These are phyloP conservation scores for Hermanozyma aechmeae DNA, from an alignment of 805 yeast genomes.

Conservation along the genomic window DNA sequence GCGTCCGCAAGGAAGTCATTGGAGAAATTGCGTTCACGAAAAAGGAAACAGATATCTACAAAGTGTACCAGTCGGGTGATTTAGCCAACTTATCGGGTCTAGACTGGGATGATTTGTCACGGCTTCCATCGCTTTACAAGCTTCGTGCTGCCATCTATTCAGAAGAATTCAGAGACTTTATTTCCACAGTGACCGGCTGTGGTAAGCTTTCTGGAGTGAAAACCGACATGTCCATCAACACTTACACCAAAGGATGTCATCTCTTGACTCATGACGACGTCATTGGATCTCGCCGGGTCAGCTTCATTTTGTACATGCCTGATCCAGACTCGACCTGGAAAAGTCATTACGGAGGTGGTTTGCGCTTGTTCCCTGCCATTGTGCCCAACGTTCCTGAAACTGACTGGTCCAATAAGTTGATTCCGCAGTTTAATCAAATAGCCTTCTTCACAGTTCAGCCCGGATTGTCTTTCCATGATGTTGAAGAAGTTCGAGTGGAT, in stretches of 20 bases:
- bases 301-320: conserved; percentile 86
- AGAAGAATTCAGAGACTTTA: conserved; percentile 68
- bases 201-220: conserved; percentile 86
- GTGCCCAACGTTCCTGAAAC: conserved; percentile 85
- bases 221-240: conserved; percentile 87
- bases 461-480: conserved; percentile 94
- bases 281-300: conserved; percentile 87
- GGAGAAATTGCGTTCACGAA: conserved; percentile 80
- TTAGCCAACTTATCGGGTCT: conserved; percentile 86
- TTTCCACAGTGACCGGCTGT: conserved; percentile 71
- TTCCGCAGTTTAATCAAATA: conserved; percentile 92
- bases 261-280: conserved; percentile 95
- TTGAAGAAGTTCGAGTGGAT: conserved; percentile 90
- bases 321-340: conserved; percentile 90
- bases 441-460: conserved; percentile 96
- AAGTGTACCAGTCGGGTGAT: conserved; percentile 84
- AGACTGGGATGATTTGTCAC: conserved; percentile 60
- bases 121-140: conserved; percentile 68
- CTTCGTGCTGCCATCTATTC: conserved; percentile 85
- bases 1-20: conserved; percentile 79
- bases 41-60: conserved; percentile 95
- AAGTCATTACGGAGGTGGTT: conserved; percentile 86
- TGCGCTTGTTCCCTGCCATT: conserved; percentile 77
- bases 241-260: conserved; percentile 90
- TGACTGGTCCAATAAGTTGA: conserved; percentile 58